phyloP scores from a whole-genome alignment of 768 basidiomycete genomes.

The Solioccasus polychromus region DNA sequence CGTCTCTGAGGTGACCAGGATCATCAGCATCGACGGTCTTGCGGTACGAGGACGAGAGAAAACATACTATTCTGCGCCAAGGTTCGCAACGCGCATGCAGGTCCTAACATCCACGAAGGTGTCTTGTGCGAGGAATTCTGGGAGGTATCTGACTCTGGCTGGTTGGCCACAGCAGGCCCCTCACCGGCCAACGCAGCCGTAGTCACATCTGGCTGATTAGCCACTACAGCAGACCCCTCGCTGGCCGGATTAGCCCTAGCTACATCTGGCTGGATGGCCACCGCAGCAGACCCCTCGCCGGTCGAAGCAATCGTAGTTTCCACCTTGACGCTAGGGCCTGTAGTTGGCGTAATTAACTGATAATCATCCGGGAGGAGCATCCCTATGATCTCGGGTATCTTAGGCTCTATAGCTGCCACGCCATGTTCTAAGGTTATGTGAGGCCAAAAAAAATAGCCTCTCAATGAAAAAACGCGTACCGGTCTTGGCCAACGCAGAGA shows the following conservation, averaged over 20 bases:
- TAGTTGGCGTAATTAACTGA: background rate
- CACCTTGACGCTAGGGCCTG: too few relatives aligned
- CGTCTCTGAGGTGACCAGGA: conserved; percentile 1
- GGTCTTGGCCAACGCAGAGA: conserved; percentile 21
- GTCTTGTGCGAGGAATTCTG: background rate
- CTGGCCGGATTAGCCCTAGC: too few relatives aligned
- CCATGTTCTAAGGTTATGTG: conserved; percentile 12
- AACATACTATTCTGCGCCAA: conserved; percentile 15
- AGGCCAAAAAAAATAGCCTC: background rate
- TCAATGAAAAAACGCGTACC: conserved; percentile 1
- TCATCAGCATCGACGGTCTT: background rate
- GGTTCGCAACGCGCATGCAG: conserved; percentile 21
- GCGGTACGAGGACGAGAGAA: background rate
- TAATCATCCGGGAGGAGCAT: conserved; percentile 19
- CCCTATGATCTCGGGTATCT: conserved; percentile 11
- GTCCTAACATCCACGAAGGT: conserved; percentile 23
- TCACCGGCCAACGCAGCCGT: too few relatives aligned
- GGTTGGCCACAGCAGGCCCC: too few relatives aligned
- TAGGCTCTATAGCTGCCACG: conserved; percentile 2
- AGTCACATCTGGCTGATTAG: too few relatives aligned
- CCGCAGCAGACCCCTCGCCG: too few relatives aligned
- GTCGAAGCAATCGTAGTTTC: background rate
- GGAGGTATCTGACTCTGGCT: too few relatives aligned
- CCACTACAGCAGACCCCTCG: too few relatives aligned
- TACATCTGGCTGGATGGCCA: too few relatives aligned